Evolutionary conservation across 768 basidiomycete genomes (phyloP).

Genomic region (Clitopilus passeckerianus): DNA sequence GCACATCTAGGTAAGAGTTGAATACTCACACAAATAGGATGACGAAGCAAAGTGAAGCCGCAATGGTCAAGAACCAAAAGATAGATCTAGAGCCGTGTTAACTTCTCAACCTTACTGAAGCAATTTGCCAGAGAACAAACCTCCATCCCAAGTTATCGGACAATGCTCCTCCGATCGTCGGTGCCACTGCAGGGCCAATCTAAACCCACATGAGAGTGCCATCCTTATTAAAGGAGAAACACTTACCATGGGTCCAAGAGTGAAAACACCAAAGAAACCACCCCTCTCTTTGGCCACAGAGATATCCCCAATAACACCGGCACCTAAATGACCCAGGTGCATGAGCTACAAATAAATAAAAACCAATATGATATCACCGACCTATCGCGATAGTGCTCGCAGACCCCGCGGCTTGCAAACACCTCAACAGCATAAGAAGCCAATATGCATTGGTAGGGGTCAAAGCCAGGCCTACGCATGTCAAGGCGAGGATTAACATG

Average conservation of each 20-base stretch:
- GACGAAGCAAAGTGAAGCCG: conserved; percentile 38
- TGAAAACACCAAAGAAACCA: conserved; percentile 66
- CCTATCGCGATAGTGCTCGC: conserved; percentile 77
- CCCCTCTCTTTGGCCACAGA: conserved; percentile 70
- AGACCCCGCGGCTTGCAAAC: conserved; percentile 74
- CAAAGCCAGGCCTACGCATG: conserved; percentile 59
- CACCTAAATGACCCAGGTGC: conserved; percentile 31
- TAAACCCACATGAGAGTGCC: conserved; percentile 15
- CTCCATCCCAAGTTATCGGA: conserved; percentile 61
- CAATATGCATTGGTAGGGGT: conserved; percentile 60
- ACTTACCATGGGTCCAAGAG: conserved; percentile 54
- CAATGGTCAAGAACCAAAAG: conserved; percentile 59
- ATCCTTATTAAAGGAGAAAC: conserved; percentile 2
- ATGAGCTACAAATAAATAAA: no score
- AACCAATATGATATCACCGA: conserved; percentile 14
- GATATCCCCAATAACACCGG: conserved; percentile 79
- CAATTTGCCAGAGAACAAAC: conserved; percentile 23
- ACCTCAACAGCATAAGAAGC: conserved; percentile 76
- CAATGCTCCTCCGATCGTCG: conserved; percentile 56
- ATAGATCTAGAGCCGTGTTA: conserved; percentile 36
- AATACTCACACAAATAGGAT: conserved; percentile 39
- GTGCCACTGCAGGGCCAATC: conserved; percentile 58
- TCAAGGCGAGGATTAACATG: conserved; percentile 53
- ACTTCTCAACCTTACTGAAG: not conserved
- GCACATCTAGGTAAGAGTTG: not conserved